Base-by-base conservation (phyloP, 176 grass and related monocot species). In the Hyparrhenia diplandra region DNA sequence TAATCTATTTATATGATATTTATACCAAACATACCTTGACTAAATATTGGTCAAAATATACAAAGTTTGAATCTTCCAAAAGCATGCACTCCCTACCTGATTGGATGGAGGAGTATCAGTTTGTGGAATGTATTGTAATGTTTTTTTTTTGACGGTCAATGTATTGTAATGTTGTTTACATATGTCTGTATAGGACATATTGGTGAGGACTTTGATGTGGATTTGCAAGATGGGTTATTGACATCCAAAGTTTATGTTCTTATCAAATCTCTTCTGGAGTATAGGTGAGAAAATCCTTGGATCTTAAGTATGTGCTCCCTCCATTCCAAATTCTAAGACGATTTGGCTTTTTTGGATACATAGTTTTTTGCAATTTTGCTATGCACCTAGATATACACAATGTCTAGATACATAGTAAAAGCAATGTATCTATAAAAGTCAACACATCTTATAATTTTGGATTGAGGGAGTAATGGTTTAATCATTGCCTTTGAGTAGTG, bases 201-300 rank as follows among this genome's bases (percentile, higher is more conserved):
- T 76, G 88, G 90, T 34, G 80, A 87, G 35, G 80, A 93, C 79
- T 77, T 93, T 1, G 61, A 47, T 45, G 69, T 71, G 7, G 80
- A 87, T 76, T 17, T 87, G 39, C 73, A 83, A 73, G 64, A 87
- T 81, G 88, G 86, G 13, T 77, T 93, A 58, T 82, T 97, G 69
- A 75, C 86, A 17, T 30, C 90, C 28, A 93, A 91, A 91, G 76
- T 93, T 69, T 59, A 83, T 73, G 80, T 87, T 82, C 94, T 97
- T 69, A 73, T 97, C 39, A 28, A 85, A 83, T 85, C 35, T 80
- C 94, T 97, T 88, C 17, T 79, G 59, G 34, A 81, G 34, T 89
- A 91, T 86, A 97, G 90, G 94, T 93, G 54, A 76, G 63, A 81
- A 20, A 5, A 34, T 76, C 34, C 10, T 69, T 37, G 5, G n/a